Percentiles rank a stretch among this genome's conserved stretches.
phyloP scores from a whole-genome alignment of 2,329 filamentous ascomycete genomes.

The Penicillium italicum region DNA sequence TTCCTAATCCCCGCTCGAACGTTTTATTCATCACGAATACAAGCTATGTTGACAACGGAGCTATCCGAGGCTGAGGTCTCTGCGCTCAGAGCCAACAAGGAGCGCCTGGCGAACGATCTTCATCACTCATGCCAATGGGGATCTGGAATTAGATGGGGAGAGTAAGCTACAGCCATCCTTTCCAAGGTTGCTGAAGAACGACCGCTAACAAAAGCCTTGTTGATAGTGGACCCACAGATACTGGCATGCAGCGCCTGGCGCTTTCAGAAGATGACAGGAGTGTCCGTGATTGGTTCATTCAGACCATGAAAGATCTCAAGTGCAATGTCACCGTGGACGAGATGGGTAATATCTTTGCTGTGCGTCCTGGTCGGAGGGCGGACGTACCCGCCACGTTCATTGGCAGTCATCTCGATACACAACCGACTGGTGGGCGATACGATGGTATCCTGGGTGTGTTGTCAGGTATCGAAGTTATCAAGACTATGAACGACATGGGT shows the following conservation, averaged over 20 bases:
- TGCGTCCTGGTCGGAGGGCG: constrained; percentile 58
- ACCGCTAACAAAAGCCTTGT: neutral
- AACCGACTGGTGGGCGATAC: constrained; percentile 49
- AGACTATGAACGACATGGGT: constrained; percentile 62
- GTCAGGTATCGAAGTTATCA: constrained; percentile 69
- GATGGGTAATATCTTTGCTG: constrained; percentile 79
- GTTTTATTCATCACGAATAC: constrained; percentile 15
- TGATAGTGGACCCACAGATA: constrained; percentile 53
- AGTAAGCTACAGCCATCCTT: constrained; percentile 47
- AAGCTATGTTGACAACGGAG: constrained; percentile 38
- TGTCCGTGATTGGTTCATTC: constrained; percentile 71
- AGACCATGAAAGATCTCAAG: constrained; percentile 59
- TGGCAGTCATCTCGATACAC: constrained; percentile 67
- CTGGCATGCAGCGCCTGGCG: constrained; percentile 72
- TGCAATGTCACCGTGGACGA: constrained; percentile 66
- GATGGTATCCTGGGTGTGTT: constrained; percentile 69
- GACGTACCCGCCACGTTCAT: constrained; percentile 63
- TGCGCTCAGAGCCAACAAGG: constrained; percentile 55
- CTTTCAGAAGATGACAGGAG: constrained; percentile 68
- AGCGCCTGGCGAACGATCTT: constrained; percentile 60
- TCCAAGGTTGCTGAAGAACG: neutral
- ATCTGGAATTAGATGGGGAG: constrained; percentile 62
- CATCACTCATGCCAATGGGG: constrained; percentile 67
- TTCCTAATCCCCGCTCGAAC: neutral
- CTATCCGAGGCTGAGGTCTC: constrained; percentile 52